phyloP scores from a whole-genome alignment of 345 rosid genomes.

The Camelina sativa region DNA sequence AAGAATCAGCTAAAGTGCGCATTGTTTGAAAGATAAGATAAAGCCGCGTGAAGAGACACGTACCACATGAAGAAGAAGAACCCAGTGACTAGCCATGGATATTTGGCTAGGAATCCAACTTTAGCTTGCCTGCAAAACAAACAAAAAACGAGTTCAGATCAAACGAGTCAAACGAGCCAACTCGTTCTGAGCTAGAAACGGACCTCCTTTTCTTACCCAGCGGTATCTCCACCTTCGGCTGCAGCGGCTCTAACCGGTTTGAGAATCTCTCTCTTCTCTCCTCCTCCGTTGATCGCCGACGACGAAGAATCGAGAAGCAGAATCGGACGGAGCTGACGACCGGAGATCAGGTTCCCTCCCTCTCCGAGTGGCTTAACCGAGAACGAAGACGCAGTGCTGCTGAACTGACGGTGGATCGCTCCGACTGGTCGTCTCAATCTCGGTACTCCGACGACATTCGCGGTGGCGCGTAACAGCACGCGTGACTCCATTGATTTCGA shows the following conservation, averaged over 20 bases:
- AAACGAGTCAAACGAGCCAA: slow-evolving; percentile 50
- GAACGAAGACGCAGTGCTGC: slow-evolving; percentile 18
- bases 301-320: slow-evolving; percentile 58
- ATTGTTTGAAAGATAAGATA: slow-evolving; percentile 11
- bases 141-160: slow-evolving; percentile 45
- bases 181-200: slow-evolving; percentile 48
- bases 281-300: slow-evolving; percentile 31
- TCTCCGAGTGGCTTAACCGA: slow-evolving; percentile 58
- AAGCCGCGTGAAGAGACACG: slow-evolving; percentile 28
- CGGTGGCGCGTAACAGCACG: slow-evolving; percentile 71
- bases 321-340: slow-evolving; percentile 83
- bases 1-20: slow-evolving; percentile 14
- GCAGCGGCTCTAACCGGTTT: slow-evolving; percentile 64
- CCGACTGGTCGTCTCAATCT: slow-evolving; percentile 47
- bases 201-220: slow-evolving; percentile 88
- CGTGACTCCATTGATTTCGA: slow-evolving; percentile 73
- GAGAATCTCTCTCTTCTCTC: slow-evolving; percentile 53
- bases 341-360: slow-evolving; percentile 77
- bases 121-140: slow-evolving; percentile 63
- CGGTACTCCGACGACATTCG: slow-evolving; percentile 50
- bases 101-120: slow-evolving; percentile 68
- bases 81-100: slow-evolving; percentile 85
- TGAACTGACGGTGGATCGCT: slow-evolving; percentile 33
- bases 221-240: slow-evolving; percentile 85
- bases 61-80: slow-evolving; percentile 99